A percentile compares a stretch with the other conserved stretches of the same genome.
These are phyloP conservation scores for Phoenix dactylifera DNA, from an alignment of 176 grass and related monocot genomes.

Conservation along the genomic window DNA sequence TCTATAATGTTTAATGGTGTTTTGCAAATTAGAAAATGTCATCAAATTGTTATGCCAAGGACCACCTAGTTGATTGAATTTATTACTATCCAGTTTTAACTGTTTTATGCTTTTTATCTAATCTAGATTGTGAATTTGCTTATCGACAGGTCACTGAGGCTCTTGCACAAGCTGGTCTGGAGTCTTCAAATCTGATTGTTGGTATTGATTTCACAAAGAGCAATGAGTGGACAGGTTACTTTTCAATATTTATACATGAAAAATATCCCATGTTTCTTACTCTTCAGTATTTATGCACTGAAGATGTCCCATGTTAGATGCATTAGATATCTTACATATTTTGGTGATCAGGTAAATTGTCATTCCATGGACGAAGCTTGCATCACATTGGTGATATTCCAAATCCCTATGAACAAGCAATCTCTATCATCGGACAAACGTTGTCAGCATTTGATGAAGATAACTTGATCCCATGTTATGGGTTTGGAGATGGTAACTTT, in stretches of 20 bases:
- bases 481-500: constrained; percentile 90
- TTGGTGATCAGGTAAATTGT: constrained; percentile 65
- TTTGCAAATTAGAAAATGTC: too few relatives aligned
- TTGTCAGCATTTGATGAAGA: constrained; percentile 89
- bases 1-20: too few relatives aligned
- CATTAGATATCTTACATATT: constrained; percentile 3
- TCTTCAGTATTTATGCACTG: not conserved
- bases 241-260: not conserved
- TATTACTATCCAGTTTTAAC: not conserved
- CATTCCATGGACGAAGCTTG: constrained; percentile 68
- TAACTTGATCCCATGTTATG: constrained; percentile 93
- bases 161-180: constrained; percentile 73
- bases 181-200: constrained; percentile 90
- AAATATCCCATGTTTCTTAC: not conserved
- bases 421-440: constrained; percentile 77
- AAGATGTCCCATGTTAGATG: not conserved
- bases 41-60: too few relatives aligned
- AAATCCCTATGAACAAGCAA: constrained; percentile 95
- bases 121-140: constrained; percentile 12
- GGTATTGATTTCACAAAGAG: constrained; percentile 99
- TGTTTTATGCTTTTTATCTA: not conserved
- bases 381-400: constrained; percentile 59
- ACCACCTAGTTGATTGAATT: too few relatives aligned
- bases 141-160: constrained; percentile 69
- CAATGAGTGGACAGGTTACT: constrained; percentile 92